These are phyloP conservation scores for Ampelomyces quisqualis DNA, from an alignment of 2,329 filamentous ascomycete species.

Conservation along the genomic window DNA sequence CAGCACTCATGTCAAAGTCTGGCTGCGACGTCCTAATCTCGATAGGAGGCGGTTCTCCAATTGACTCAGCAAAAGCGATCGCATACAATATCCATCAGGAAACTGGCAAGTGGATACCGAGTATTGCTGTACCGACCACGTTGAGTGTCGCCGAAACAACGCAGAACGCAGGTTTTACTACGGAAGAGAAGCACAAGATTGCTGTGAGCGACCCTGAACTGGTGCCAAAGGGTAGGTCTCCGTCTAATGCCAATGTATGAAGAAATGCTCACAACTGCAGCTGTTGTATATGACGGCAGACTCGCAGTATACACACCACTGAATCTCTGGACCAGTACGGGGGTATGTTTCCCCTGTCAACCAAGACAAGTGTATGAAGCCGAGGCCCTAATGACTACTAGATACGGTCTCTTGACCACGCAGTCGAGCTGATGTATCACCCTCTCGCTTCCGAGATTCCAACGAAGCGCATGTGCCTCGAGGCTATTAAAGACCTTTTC, in stretches of 20 bases:
- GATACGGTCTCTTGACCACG: conserved; percentile 57
- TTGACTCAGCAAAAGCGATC: conserved; percentile 50
- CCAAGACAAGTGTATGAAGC: not conserved
- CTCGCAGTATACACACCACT: conserved; percentile 55
- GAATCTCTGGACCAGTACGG: conserved; percentile 55
- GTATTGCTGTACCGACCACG: conserved; percentile 44
- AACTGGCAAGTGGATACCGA: conserved; percentile 42
- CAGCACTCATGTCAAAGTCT: conserved; percentile 39
- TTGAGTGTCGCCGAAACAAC: conserved; percentile 58
- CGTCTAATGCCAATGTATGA: not conserved
- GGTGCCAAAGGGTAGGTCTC: conserved; percentile 39
- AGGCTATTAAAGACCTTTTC: conserved; percentile 54
- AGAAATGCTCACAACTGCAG: conserved; percentile 32
- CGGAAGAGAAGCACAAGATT: conserved; percentile 53
- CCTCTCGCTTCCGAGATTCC: conserved; percentile 54
- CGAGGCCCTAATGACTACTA: conserved; percentile 14
- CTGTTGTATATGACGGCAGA: conserved; percentile 56
- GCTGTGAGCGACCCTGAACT: conserved; percentile 50
- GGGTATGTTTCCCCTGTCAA: conserved; percentile 35
- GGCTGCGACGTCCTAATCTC: conserved; percentile 39
- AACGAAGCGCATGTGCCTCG: conserved; percentile 50
- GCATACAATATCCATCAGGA: conserved; percentile 43
- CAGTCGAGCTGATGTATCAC: conserved; percentile 58
- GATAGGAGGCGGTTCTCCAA: conserved; percentile 53
- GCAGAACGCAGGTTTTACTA: conserved; percentile 54